Evolutionary conservation across 2,329 filamentous ascomycete species (phyloP), one percentile per base, ranked within the genome.

Genomic region (Fragosphaeria purpurea): DNA sequence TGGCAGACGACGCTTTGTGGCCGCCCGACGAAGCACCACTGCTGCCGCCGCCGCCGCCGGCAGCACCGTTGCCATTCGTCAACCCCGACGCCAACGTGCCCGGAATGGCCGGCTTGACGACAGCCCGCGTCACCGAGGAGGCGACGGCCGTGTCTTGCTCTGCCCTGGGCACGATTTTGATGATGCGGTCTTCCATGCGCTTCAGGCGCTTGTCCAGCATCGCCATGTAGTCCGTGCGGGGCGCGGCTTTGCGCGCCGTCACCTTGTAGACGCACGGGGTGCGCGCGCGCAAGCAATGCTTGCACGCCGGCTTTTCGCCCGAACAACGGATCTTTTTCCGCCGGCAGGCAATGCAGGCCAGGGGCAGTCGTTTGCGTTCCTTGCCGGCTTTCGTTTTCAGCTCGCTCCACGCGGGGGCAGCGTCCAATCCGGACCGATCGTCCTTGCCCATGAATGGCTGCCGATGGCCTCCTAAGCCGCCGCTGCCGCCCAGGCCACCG

Each of bases 241-340:
- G 93, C 4, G 90, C 89, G 1, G 91, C 89, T 66, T 97, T 97
- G 53, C 93, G 79, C 4, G 90, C 89, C 0, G 90, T 97, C 53
- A 95, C 88, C 63, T 97, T 97, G 75, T 97, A 98, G 5, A 97
- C 90, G 64, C 93, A 98, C 2, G 91, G 91, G 59, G 95, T 94
- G 42, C 91, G 81, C 47, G 91, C 95, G 51, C 90, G 81, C 53
- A 94, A 75, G 63, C 93, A 97, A 68, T 97, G 93, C 67, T 95
- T 96, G 74, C 93, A 98, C 0, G 90, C 88, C 3, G 93, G 93
- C 67, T 96, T 97, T 71, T 97, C 93, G 52, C 93, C 93, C 0
- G 91, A 97, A 65, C 93, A 98, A 48, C 91, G 83, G 56, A 98
- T 97, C 73, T 98, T 98, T 72, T 98, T 98, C 61, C 93, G 79